These are phyloP conservation scores for Pezicula carpinea DNA, from an alignment of 2,329 filamentous ascomycete genomes.

Conservation along the genomic window DNA sequence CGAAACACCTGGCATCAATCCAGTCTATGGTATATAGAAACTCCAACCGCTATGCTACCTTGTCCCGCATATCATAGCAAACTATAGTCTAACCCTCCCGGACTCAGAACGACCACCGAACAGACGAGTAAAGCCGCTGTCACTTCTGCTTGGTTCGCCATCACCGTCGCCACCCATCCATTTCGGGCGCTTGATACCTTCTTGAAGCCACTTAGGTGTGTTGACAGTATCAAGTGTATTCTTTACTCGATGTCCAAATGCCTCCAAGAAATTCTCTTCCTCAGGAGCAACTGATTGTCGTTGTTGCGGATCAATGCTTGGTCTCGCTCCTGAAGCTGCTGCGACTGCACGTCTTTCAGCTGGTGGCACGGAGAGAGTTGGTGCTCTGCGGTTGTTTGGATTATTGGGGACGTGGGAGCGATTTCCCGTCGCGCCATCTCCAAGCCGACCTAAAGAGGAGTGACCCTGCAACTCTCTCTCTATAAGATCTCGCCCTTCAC, in stretches of 20 bases:
- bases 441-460: constrained; percentile 45
- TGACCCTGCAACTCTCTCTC: constrained; percentile 74
- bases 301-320: constrained; percentile 20
- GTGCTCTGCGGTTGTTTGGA: constrained; percentile 21
- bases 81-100: constrained; percentile 27
- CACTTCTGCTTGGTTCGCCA: constrained; percentile 26
- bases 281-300: constrained; percentile 47
- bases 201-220: constrained; percentile 75
- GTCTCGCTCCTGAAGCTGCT: constrained; percentile 26
- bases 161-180: constrained; percentile 68
- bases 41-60: constrained; percentile 7
- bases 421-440: constrained; percentile 19
- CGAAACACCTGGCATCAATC: neutral
- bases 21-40: constrained; percentile 1
- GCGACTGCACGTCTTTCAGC: constrained; percentile 27
- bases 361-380: constrained; percentile 22
- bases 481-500: constrained; percentile 86
- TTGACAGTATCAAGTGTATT: constrained; percentile 88
- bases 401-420: constrained; percentile 21
- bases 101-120: constrained; percentile 42
- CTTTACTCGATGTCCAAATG: constrained; percentile 77
- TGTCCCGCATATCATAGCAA: neutral
- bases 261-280: constrained; percentile 78
- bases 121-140: constrained; percentile 50
- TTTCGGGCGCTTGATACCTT: constrained; percentile 68